Base-by-base conservation (phyloP, 352 stramenopile genomes). In the Pythium pectinolyticum region DNA sequence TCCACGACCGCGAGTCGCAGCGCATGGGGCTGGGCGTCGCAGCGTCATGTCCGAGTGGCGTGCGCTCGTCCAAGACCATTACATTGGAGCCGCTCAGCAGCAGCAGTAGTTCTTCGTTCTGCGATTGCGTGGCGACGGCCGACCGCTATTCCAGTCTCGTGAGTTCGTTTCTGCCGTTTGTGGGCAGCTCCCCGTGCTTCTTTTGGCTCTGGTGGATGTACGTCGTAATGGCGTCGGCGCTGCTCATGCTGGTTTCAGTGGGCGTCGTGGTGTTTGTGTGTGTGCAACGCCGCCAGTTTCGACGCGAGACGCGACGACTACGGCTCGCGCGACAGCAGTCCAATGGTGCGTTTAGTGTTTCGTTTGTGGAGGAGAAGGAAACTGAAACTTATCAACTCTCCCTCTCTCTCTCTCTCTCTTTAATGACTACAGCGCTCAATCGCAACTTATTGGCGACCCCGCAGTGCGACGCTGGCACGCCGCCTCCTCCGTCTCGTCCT, bases 161-260 rank as follows among this genome's bases (percentile, higher is more conserved):
- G 24, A 86, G 68, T 34, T 83, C 75, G 37, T 86, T 82, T 46
- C 56, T 81, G 20, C 82, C 84, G 5, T 83, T 89, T 62, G n/a
- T n/a, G n/a, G 76, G 74, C 12, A 66, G 72, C 63, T 90, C 88
- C 50, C 73, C 78, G 17, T 95, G 86, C 74, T 92, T 84, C 79
- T 92, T 91, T 66, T 95, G 86, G 86, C 71, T 86, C 49, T 95
- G 86, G 86, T 95, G 86, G 86, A 93, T 90, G 81, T 93, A 95
- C 61, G 69, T 95, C 27, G 76, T 95, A 7, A 61, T 95, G 27
- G 83, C 76, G 11, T 73, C 73, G 15, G 55, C 77, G 32, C 67
- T 79, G 17, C 46, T 93, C 31, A 88, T 93, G 54, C 1, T 84
- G 19, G 24, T 91, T 15, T 87, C 77, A 27, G 45, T 67, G 22